Conservation (phyloP, 345 rosid species). For the Angophora floribunda region DNA sequence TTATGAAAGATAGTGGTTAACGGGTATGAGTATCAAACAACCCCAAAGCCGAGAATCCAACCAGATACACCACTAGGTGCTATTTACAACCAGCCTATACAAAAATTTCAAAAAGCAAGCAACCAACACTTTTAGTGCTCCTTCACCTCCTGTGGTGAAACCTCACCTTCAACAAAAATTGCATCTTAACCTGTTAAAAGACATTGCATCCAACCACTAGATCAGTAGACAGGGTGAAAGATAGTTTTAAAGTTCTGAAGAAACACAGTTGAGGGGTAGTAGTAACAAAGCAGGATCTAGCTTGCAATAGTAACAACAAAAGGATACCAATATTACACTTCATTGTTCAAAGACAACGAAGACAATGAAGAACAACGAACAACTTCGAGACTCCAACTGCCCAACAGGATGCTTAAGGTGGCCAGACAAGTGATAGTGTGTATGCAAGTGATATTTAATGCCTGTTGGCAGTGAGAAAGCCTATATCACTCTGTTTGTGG, state of each 20-base stretch:
- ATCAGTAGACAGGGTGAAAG: not conserved
- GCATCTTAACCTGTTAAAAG: slow-evolving; percentile 69
- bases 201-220: not conserved
- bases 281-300: not conserved
- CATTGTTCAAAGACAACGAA: not conserved
- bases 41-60: not conserved
- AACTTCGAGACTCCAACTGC: not conserved
- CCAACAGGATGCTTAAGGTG: not conserved
- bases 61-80: not conserved
- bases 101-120: not conserved
- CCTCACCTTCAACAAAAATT: slow-evolving; percentile 60
- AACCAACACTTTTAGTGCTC: not conserved
- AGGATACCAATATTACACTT: not conserved
- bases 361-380: too few relatives aligned
- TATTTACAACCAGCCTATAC: not conserved
- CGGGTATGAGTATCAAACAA: not conserved
- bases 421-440: not conserved
- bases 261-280: not conserved
- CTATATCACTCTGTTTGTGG: not conserved
- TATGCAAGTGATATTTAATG: not conserved
- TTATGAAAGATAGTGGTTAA: not conserved
- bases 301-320: not conserved
- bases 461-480: not conserved
- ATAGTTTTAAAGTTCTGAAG: not conserved
- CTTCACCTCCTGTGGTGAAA: slow-evolving; percentile 69